Percentiles rank a stretch among this genome's conserved stretches.
phyloP scores from a whole-genome alignment of 176 grass and related monocot genomes.

The Puya raimondii region DNA sequence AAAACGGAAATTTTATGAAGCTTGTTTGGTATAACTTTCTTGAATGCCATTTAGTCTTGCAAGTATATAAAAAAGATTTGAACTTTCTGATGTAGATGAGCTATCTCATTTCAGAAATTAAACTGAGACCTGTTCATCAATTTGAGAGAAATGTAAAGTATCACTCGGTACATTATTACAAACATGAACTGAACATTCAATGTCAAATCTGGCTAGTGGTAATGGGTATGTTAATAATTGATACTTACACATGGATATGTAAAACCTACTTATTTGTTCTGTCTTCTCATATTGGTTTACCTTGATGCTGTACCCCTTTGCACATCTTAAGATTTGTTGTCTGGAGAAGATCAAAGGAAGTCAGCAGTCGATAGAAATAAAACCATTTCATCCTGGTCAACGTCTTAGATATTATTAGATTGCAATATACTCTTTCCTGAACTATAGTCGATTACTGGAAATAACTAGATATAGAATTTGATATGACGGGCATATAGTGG shows the following conservation, averaged over 20 bases:
- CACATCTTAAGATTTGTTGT: neutral
- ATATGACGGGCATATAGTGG: no score
- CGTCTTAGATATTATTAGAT: neutral
- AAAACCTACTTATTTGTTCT: neutral
- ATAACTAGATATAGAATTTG: no score
- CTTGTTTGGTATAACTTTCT: neutral
- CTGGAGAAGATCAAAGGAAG: neutral
- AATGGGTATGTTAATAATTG: neutral
- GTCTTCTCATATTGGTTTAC: neutral
- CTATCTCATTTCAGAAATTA: neutral
- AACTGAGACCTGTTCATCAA: no score
- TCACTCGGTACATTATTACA: no score
- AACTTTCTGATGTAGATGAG: neutral
- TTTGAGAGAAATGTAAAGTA: no score
- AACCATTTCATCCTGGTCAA: neutral
- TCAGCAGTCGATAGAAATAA: neutral
- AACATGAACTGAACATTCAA: no score
- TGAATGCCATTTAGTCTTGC: neutral
- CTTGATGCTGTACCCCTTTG: neutral
- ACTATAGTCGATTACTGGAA: neutral
- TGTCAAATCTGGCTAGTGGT: neutral
- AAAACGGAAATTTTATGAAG: neutral
- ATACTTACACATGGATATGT: neutral
- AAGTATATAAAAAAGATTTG: neutral
- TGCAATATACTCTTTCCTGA: neutral